These are phyloP conservation scores for Lobosporangium transversale DNA, from an alignment of 192 early-diverging fungal species.

Conservation along the genomic window DNA sequence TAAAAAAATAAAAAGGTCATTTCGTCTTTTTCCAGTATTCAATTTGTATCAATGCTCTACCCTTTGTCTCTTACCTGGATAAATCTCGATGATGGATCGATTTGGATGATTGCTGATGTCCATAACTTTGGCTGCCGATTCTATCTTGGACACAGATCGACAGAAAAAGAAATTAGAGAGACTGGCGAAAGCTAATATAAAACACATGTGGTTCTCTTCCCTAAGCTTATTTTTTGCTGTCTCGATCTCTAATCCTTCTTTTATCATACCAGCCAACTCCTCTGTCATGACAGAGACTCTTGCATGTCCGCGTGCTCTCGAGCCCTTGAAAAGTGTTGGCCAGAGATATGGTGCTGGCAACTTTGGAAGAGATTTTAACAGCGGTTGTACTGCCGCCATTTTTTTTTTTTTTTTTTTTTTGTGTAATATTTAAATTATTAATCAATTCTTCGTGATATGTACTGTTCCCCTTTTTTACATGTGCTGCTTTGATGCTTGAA, in stretches of 20 bases:
- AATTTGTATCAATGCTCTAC: too few species aligned
- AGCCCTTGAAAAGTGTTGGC: slow-evolving; percentile 28
- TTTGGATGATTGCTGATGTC: slow-evolving; percentile 8
- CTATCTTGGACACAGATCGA: slow-evolving; percentile 2
- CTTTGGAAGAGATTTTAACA: slow-evolving; percentile 19
- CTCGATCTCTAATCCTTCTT: too few species aligned
- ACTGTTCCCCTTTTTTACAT: too few species aligned
- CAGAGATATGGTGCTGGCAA: slow-evolving; percentile 19
- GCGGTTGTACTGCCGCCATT: slow-evolving; percentile 8
- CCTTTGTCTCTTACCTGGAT: slow-evolving; percentile 29
- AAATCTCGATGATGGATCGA: slow-evolving; percentile 32
- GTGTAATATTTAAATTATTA: neutral
- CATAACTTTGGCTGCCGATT: slow-evolving; percentile 26
- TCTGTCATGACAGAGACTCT: slow-evolving; percentile 47
- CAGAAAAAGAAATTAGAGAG: slow-evolving; percentile 1
- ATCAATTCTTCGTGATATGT: too few species aligned
- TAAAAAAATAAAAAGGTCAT: neutral
- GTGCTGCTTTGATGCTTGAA: too few species aligned
- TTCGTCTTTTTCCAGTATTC: neutral
- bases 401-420: slow-evolving; percentile 1
- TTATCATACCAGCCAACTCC: slow-evolving; percentile 15
- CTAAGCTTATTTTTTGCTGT: too few species aligned
- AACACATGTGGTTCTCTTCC: too few species aligned
- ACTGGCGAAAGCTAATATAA: too few species aligned
- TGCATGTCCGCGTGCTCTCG: slow-evolving; percentile 23